Percentiles rank a stretch among this genome's conserved stretches.
These are phyloP conservation scores for Fonsecaea multimorphosa DNA, from an alignment of 2,329 filamentous ascomycete species.

Conservation along the genomic window DNA sequence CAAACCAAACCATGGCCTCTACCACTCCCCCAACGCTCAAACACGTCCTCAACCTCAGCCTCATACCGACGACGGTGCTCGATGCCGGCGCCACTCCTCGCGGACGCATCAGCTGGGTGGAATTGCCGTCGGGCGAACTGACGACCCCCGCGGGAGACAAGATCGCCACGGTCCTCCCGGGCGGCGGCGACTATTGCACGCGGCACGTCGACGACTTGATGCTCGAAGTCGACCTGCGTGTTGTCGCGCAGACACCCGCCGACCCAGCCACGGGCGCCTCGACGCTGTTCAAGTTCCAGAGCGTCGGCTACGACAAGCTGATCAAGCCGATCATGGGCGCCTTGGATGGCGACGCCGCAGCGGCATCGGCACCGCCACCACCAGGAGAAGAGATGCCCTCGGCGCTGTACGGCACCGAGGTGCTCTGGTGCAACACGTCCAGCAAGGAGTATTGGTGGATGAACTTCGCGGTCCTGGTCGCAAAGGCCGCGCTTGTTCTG, in stretches of 20 bases:
- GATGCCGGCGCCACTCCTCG: conserved; percentile 12
- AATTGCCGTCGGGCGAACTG: background rate
- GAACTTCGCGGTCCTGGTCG: conserved; percentile 17
- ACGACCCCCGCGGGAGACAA: background rate
- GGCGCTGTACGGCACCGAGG: conserved; percentile 17
- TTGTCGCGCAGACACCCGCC: background rate
- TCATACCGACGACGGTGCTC: background rate
- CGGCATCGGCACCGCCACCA: background rate
- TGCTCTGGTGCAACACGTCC: conserved; percentile 11
- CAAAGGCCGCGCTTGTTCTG: conserved; percentile 11
- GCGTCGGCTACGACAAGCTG: conserved; percentile 9
- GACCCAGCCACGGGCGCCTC: background rate
- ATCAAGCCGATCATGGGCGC: conserved; percentile 7
- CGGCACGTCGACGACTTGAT: conserved; percentile 15
- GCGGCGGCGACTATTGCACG: conserved; percentile 19
- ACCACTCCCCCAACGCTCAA: background rate
- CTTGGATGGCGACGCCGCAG: background rate
- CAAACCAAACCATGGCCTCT: background rate
- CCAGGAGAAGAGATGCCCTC: background rate
- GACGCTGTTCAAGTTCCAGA: conserved; percentile 15
- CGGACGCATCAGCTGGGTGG: conserved; percentile 11
- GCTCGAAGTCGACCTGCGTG: conserved; percentile 12
- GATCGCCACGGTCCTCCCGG: conserved; percentile 7
- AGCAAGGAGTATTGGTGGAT: conserved; percentile 13
- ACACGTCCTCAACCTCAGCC: conserved; percentile 15